phyloP scores from a whole-genome alignment of 108 stramenopile genomes.

The Seminavis robusta region DNA sequence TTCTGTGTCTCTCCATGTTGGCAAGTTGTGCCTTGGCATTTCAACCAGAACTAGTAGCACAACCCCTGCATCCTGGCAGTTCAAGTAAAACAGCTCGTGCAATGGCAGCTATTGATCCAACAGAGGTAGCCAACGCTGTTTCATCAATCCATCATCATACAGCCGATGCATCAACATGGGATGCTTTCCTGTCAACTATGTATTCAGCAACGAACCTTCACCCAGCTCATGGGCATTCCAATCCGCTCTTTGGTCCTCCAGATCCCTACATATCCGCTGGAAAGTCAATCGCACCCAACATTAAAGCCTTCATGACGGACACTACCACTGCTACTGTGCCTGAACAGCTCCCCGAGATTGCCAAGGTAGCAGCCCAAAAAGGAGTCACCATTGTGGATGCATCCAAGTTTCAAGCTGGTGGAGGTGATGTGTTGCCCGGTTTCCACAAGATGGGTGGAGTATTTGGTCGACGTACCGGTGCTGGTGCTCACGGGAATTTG shows the following conservation, averaged over 20 bases:
- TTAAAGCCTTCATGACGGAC: conserved; percentile 14
- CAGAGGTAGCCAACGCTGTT: too few species aligned
- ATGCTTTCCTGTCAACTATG: not conserved
- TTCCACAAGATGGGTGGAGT: conserved; percentile 17
- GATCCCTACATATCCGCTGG: conserved; percentile 32
- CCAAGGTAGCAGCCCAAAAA: not conserved
- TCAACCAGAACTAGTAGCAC: too few species aligned
- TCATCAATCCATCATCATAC: too few species aligned
- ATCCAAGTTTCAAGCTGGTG: conserved; percentile 17
- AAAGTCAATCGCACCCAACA: conserved; percentile 27
- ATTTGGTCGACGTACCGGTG: conserved; percentile 1
- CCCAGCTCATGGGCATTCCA: conserved; percentile 16
- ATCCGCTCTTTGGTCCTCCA: conserved; percentile 32
- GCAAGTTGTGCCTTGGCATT: too few species aligned
- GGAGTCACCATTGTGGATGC: conserved; percentile 6
- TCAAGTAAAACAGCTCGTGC: too few species aligned
- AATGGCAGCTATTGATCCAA: too few species aligned
- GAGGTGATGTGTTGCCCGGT: conserved; percentile 28
- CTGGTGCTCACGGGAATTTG: too few species aligned
- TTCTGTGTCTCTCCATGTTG: too few species aligned
- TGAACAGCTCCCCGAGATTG: conserved; percentile 8
- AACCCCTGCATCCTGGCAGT: too few species aligned
- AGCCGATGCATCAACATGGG: too few species aligned
- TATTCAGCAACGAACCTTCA: conserved; percentile 4
- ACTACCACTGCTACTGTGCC: conserved; percentile 1